phyloP scores from a whole-genome alignment of 345 rosid genomes.

The Raphanus raphanistrum region DNA sequence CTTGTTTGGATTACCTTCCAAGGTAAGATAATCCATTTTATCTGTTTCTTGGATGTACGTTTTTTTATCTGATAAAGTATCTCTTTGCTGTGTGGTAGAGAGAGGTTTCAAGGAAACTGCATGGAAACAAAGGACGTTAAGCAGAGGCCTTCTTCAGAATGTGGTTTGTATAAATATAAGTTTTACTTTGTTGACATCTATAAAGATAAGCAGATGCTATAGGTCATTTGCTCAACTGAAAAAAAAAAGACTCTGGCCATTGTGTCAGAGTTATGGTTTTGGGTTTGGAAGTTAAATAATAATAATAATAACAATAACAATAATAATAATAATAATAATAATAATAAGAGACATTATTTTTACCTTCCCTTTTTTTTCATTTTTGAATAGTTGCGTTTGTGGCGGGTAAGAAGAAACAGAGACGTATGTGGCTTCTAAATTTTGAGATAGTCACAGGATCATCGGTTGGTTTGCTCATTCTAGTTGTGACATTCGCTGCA shows the following conservation, averaged over 20 bases:
- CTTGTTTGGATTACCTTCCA: slow-evolving; percentile 75
- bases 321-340: no score
- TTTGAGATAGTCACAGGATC: slow-evolving; percentile 82
- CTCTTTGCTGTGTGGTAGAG: slow-evolving; percentile 41
- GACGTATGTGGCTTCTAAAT: slow-evolving; percentile 73
- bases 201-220: neutral
- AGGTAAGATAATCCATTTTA: slow-evolving; percentile 43
- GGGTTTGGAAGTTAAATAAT: no score
- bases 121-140: slow-evolving; percentile 53
- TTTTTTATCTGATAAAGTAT: neutral
- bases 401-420: slow-evolving; percentile 46
- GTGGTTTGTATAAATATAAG: slow-evolving; percentile 53
- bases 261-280: no score
- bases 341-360: neutral
- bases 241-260: no score
- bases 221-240: no score
- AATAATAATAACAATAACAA: no score
- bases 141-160: slow-evolving; percentile 70
- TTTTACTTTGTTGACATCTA: neutral
- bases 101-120: slow-evolving; percentile 94
- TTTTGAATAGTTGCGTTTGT: slow-evolving; percentile 33
- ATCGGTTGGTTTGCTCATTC: slow-evolving; percentile 65
- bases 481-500: slow-evolving; percentile 58
- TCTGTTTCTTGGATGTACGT: neutral
- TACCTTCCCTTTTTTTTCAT: neutral